Percentiles rank a stretch among this genome's conserved stretches.
Conservation (phyloP, 768 basidiomycete genomes). For the Russula abietina region DNA sequence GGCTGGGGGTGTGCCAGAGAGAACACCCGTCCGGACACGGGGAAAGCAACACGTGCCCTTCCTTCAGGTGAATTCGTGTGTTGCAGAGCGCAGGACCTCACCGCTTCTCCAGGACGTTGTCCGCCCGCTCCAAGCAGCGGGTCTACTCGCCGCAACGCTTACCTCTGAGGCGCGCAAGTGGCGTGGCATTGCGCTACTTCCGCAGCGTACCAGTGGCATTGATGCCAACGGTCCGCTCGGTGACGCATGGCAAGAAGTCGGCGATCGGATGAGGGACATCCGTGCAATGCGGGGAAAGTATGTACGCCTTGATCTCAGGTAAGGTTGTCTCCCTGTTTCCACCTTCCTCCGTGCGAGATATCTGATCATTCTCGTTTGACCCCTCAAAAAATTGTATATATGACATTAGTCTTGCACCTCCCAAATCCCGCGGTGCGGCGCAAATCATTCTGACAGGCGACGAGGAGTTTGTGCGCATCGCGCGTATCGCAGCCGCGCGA, state of each 20-base stretch:
- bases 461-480: slow-evolving; percentile 38
- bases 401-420: slow-evolving; percentile 38
- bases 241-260: slow-evolving; percentile 30
- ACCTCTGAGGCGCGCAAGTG: slow-evolving; percentile 36
- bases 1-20: neutral
- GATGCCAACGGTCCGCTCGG: neutral
- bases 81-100: slow-evolving; percentile 17
- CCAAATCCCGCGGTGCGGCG: slow-evolving; percentile 47
- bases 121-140: slow-evolving; percentile 39
- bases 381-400: neutral
- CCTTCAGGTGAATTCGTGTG: slow-evolving; percentile 24
- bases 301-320: slow-evolving; percentile 29
- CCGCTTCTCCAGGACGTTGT: slow-evolving; percentile 38
- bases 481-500: slow-evolving; percentile 39
- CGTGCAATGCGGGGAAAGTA: slow-evolving; percentile 26
- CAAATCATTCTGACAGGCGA: slow-evolving; percentile 55
- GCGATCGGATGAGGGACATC: slow-evolving; percentile 29
- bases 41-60: slow-evolving; percentile 26
- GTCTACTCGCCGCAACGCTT: slow-evolving; percentile 40
- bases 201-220: slow-evolving; percentile 28
- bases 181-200: slow-evolving; percentile 49
- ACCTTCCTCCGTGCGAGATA: neutral
- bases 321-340: neutral
- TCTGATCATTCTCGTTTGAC: neutral
- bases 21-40: neutral